Evolutionary conservation across 208 protist genomes (phyloP).

Genomic region (Leishmania braziliensis): DNA sequence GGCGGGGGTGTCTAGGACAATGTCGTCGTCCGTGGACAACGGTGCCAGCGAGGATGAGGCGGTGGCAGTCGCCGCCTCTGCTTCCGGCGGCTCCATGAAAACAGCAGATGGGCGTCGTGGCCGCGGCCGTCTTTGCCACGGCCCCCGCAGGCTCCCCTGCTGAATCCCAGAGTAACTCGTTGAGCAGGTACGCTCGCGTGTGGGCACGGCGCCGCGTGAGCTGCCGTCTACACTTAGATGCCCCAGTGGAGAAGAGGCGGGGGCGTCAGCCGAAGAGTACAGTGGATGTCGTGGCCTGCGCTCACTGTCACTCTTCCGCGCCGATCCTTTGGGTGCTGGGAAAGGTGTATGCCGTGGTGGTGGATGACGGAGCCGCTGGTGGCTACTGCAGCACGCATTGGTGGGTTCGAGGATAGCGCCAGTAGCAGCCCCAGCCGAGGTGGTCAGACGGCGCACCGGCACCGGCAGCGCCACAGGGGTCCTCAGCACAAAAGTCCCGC

Average conservation of each 20-base stretch:
- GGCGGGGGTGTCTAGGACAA: slow-evolving; percentile 48
- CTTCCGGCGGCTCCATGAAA: neutral
- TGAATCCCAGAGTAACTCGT: neutral
- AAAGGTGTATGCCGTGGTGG: neutral
- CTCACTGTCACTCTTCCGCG: neutral
- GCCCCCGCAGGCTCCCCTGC: neutral
- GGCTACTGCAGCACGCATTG: neutral
- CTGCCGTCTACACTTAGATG: neutral
- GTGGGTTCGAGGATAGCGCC: neutral
- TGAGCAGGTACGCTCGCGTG: neutral
- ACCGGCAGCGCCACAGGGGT: neutral
- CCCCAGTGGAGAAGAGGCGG: neutral
- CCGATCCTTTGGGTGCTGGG: neutral
- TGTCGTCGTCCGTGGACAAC: slow-evolving; percentile 38
- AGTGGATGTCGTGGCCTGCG: neutral
- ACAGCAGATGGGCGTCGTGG: neutral
- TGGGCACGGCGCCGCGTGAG: neutral
- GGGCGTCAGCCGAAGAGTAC: neutral
- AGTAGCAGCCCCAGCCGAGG: neutral
- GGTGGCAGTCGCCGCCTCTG: neutral
- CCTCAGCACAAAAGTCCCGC: too few species aligned
- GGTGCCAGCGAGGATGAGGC: slow-evolving; percentile 1
- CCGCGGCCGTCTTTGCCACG: neutral
- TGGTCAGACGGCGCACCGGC: neutral
- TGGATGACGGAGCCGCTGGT: neutral